A percentile compares a stretch with the other conserved stretches of the same genome.
These are phyloP conservation scores for Monilinia vaccinii-corymbosi DNA, from an alignment of 2,329 filamentous ascomycete species.

Conservation along the genomic window DNA sequence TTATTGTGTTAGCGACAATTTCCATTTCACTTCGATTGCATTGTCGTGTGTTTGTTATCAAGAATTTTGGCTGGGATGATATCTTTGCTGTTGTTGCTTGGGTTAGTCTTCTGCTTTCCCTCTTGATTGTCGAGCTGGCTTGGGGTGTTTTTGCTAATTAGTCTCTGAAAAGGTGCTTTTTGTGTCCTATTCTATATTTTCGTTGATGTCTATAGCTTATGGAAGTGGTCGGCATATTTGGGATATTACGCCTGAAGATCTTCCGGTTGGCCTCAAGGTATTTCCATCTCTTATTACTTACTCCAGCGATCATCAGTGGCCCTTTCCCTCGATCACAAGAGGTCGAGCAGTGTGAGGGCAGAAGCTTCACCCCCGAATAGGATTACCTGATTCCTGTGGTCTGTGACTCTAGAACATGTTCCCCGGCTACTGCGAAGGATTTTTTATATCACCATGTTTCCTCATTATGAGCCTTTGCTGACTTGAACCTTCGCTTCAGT, in stretches of 20 bases:
- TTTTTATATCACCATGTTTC: background rate
- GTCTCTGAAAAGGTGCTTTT: slow-evolving; percentile 18
- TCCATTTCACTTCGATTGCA: slow-evolving; percentile 21
- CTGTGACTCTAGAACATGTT: background rate
- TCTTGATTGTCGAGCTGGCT: background rate
- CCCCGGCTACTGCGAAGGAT: background rate
- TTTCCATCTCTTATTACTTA: background rate
- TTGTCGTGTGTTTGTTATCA: slow-evolving; percentile 19
- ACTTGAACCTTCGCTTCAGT: slow-evolving; percentile 14
- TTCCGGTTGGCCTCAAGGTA: slow-evolving; percentile 28
- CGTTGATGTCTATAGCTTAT: slow-evolving; percentile 20
- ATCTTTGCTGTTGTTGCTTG: slow-evolving; percentile 8
- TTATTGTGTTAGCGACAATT: slow-evolving; percentile 30
- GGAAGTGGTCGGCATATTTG: slow-evolving; percentile 25
- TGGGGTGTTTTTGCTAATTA: background rate
- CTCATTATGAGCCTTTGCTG: background rate
- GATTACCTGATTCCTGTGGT: background rate
- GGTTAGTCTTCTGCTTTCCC: background rate
- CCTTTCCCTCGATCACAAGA: background rate
- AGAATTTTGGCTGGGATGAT: slow-evolving; percentile 26
- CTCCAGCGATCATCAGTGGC: background rate
- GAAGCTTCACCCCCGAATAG: background rate
- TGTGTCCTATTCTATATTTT: slow-evolving; percentile 20
- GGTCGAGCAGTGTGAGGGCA: background rate
- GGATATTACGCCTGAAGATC: slow-evolving; percentile 16